phyloP scores from a whole-genome alignment of 164 flowering plant species.

The Chimonanthus salicifolius region DNA sequence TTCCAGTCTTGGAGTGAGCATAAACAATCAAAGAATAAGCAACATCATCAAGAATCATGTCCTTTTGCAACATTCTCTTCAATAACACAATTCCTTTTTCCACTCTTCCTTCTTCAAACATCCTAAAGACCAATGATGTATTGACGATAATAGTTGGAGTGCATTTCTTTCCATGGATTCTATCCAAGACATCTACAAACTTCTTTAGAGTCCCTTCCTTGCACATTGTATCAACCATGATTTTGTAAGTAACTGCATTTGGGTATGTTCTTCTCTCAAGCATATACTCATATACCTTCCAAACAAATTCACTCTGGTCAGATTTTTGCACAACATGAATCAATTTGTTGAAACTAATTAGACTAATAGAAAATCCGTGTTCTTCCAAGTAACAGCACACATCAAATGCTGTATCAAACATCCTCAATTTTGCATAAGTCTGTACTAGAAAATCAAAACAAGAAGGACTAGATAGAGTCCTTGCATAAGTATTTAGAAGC shows the following conservation, averaged over 20 bases:
- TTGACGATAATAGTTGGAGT: neutral
- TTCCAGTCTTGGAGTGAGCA: constrained; percentile 40
- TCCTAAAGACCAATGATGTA: neutral
- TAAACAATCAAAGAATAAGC: constrained; percentile 55
- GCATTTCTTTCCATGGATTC: neutral
- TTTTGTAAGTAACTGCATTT: constrained; percentile 46
- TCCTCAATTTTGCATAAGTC: constrained; percentile 60
- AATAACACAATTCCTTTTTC: constrained; percentile 27
- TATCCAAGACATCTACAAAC: neutral
- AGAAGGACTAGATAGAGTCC: constrained; percentile 32
- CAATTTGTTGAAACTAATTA: constrained; percentile 57
- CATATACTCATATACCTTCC: constrained; percentile 79
- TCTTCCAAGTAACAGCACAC: constrained; percentile 47
- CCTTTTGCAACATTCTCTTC: constrained; percentile 69
- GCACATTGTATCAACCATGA: constrained; percentile 29
- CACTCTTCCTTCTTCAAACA: neutral
- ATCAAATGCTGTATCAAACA: constrained; percentile 46
- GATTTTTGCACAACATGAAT: constrained; percentile 55
- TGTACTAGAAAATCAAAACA: constrained; percentile 76
- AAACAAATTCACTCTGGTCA: constrained; percentile 32
- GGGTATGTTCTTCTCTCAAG: constrained; percentile 49
- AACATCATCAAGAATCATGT: constrained; percentile 59
- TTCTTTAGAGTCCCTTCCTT: neutral
- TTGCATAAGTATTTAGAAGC: constrained; percentile 39
- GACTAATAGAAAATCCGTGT: constrained; percentile 45